phyloP scores from a whole-genome alignment of 345 rosid species.

The Lagerstroemia speciosa region DNA sequence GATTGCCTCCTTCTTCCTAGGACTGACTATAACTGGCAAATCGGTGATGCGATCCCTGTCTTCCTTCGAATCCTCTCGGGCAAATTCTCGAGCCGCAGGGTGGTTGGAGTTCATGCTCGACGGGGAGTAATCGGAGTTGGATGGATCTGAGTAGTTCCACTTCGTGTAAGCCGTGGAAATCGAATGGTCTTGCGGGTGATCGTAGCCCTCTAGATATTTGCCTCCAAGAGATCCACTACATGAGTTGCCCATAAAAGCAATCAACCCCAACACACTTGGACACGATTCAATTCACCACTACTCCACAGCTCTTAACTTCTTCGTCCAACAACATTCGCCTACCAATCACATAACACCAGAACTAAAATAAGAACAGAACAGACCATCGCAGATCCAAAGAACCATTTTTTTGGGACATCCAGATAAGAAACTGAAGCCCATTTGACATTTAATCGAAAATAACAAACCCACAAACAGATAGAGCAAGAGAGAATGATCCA shows the following conservation, averaged over 20 bases:
- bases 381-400: not conserved
- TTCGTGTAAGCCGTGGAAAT: slow-evolving; percentile 15
- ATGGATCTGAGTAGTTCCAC: slow-evolving; percentile 29
- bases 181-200: slow-evolving; percentile 52
- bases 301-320: not conserved
- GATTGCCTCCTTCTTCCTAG: slow-evolving; percentile 40
- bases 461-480: not conserved
- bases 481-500: not conserved
- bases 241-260: slow-evolving; percentile 96
- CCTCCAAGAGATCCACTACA: slow-evolving; percentile 92
- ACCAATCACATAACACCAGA: not conserved
- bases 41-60: slow-evolving; percentile 13
- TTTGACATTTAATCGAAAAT: not conserved
- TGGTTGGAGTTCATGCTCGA: slow-evolving; percentile 30
- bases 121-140: slow-evolving; percentile 37
- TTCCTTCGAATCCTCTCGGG: slow-evolving; percentile 27
- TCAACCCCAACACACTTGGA: slow-evolving; percentile 7
- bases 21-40: slow-evolving; percentile 22
- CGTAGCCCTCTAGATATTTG: slow-evolving; percentile 61
- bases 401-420: slow-evolving; percentile 7
- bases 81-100: slow-evolving; percentile 13
- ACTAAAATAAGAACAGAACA: not conserved
- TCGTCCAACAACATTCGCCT: slow-evolving; percentile 8
- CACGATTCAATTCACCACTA: not conserved
- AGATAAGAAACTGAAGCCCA: slow-evolving; percentile 8